Conservation (phyloP, 805 yeast species). For the Wickerhamiella kurtzmanii region DNA sequence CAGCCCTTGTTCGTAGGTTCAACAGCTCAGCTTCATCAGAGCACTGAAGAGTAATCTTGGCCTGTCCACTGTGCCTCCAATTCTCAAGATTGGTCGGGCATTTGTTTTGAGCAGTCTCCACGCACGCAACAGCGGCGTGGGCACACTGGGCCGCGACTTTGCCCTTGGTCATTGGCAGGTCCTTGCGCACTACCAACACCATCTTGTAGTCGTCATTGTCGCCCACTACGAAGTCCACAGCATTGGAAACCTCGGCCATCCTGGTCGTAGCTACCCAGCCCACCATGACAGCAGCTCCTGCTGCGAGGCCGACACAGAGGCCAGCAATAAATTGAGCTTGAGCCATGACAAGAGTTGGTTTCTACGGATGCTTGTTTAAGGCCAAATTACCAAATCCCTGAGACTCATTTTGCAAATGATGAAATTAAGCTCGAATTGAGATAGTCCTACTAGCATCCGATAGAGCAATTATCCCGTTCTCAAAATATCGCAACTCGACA, state of each 20-base stretch:
- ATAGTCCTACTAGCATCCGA: too few relatives aligned
- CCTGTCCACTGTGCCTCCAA: conserved; percentile 83
- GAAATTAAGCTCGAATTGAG: too few relatives aligned
- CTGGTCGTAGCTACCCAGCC: not conserved
- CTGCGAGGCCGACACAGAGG: not conserved
- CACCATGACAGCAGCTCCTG: not conserved
- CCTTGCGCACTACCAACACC: conserved; percentile 81
- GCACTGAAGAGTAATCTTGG: conserved; percentile 67
- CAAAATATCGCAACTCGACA: too few relatives aligned
- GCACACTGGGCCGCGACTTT: conserved; percentile 96
- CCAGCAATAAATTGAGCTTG: not conserved
- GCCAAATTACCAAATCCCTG: too few relatives aligned
- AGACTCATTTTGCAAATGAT: too few relatives aligned
- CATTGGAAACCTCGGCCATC: not conserved
- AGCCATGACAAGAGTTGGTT: too few relatives aligned
- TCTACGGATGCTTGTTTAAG: too few relatives aligned
- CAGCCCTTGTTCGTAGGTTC: conserved; percentile 64
- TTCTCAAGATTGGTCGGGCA: conserved; percentile 52
- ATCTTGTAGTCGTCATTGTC: conserved; percentile 29
- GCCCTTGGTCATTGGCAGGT: conserved; percentile 85
- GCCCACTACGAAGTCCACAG: not conserved
- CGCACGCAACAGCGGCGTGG: conserved; percentile 92
- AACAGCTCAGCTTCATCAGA: conserved; percentile 58
- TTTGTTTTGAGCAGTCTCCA: conserved; percentile 41
- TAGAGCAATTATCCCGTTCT: too few relatives aligned